Evolutionary conservation across 345 rosid species (phyloP), one percentile per base, ranked within the genome.

Genomic region (Hypericum androsaemum): DNA sequence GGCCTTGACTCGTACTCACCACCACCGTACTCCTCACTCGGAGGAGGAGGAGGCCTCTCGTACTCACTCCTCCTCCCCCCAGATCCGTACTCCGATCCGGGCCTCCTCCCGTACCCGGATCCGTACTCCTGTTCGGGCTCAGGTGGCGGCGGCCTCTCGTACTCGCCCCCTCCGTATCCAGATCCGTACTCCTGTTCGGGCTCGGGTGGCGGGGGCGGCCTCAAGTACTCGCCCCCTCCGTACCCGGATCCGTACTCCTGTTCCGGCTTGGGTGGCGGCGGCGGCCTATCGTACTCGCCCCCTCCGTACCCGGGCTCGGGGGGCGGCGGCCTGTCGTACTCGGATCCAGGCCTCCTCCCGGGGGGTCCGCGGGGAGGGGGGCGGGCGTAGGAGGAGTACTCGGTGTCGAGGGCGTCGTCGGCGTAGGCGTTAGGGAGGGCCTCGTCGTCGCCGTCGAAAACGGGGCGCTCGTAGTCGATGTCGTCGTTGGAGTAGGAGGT

Each of bases 161-260:
- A 15, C 39, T 64, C 73, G 0, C 8, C 50, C 10, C 72, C 38
- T 6, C 68, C 73, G 5, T 67, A 44, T 1, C 58, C 79, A 8
- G 82, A 74, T 60, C 77, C 78, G 41, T 67, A 71, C 13, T 64
- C 69, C 35, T 50, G 43, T 0, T 47, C 45, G 59, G 39, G 3
- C 37, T 54, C 51, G 58, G 32, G 2, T 72, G 75, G 11, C 40
- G 41, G 42, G 7, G 50, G 4, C 10, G 77, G 61, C 43, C n/a
- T 17, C 37, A 37, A 53, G 3, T 53, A 45, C 36, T 66, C 69
- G 10, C 14, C 53, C 56, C 71, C 5, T 0, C 71, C 81, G 59
- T 67, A 76, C 1, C 68, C 80, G 10, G 85, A 57, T 10, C 74
- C 87, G 43, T 53, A 60, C 45, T 64, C 72, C 0, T 64, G 7